These are phyloP conservation scores for Penicillium chermesinum DNA, from an alignment of 495 filamentous ascomycete species.

Conservation along the genomic window DNA sequence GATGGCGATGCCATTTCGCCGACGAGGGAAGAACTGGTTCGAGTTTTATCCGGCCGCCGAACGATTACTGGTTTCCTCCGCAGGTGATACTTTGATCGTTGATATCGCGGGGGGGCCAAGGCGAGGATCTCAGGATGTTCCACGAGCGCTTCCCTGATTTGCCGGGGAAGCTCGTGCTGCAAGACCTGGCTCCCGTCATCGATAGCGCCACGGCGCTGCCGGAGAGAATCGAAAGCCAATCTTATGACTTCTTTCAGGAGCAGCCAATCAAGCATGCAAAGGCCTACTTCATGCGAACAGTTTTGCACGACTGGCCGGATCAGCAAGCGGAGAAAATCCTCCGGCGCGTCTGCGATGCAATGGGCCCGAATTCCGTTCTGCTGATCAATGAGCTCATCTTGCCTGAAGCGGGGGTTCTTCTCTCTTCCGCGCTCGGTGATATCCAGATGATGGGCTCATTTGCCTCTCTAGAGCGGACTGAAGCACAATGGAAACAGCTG, in stretches of 20 bases:
- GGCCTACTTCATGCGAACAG: constrained; percentile 28
- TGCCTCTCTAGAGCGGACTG: constrained; percentile 31
- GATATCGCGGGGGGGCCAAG: constrained; percentile 54
- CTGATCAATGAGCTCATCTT: constrained; percentile 38
- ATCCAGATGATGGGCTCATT: constrained; percentile 37
- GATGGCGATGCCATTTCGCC: constrained; percentile 17
- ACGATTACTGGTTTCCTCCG: not conserved
- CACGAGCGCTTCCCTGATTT: constrained; percentile 42
- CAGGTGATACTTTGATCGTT: constrained; percentile 29
- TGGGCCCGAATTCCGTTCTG: constrained; percentile 36
- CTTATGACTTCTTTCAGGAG: constrained; percentile 45
- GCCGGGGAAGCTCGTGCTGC: constrained; percentile 46
- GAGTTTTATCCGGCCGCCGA: constrained; percentile 13
- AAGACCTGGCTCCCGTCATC: constrained; percentile 42
- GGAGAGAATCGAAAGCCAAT: constrained; percentile 26
- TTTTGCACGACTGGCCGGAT: constrained; percentile 50
- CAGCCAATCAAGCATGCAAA: constrained; percentile 39
- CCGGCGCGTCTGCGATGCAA: constrained; percentile 32
- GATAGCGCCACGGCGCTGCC: constrained; percentile 22
- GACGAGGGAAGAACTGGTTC: constrained; percentile 16
- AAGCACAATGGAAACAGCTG: constrained; percentile 13
- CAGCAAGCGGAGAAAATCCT: constrained; percentile 38
- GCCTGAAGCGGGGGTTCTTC: constrained; percentile 8
- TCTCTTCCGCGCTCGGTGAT: constrained; percentile 24
- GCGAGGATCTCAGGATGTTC: constrained; percentile 48